These are phyloP conservation scores for Pisolithus sp. DNA, from an alignment of 768 basidiomycete genomes.

Conservation along the genomic window DNA sequence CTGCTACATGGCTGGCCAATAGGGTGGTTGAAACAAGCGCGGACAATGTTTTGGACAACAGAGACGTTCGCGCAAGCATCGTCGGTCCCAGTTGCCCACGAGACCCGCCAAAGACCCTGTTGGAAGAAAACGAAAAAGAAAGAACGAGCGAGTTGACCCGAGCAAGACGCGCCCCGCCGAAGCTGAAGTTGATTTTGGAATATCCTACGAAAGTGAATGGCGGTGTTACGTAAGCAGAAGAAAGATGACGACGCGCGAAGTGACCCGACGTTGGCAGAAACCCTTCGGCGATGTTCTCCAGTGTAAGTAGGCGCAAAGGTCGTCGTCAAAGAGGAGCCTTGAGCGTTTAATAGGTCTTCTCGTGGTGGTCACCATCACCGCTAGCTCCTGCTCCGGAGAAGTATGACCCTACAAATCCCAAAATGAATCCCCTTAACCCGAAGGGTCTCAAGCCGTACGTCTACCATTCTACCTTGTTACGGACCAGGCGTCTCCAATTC, in stretches of 20 bases:
- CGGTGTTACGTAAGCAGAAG: not conserved
- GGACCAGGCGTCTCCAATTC: not conserved
- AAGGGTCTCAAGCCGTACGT: constrained; percentile 92
- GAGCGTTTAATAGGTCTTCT: constrained; percentile 35
- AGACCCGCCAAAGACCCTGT: too few relatives aligned
- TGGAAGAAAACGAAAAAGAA: not conserved
- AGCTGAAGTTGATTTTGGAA: too few relatives aligned
- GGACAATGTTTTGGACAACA: not conserved
- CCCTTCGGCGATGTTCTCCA: constrained; percentile 34
- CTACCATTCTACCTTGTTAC: not conserved
- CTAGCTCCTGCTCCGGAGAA: constrained; percentile 29
- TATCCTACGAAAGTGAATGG: too few relatives aligned
- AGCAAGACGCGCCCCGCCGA: not conserved
- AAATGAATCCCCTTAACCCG: constrained; percentile 86
- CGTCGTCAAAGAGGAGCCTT: too few relatives aligned
- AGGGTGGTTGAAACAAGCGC: constrained; percentile 9
- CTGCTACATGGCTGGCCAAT: constrained; percentile 7
- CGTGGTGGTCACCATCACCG: constrained; percentile 47
- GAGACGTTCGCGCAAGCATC: constrained; percentile 7
- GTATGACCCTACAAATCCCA: constrained; percentile 70
- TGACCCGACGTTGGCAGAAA: not conserved
- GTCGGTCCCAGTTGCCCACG: not conserved
- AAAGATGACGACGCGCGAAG: not conserved
- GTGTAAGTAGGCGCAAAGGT: constrained; percentile 20
- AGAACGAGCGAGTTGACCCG: not conserved